A percentile compares a stretch with the other conserved stretches of the same genome.
phyloP scores from a whole-genome alignment of 108 stramenopile genomes.

The Nitzschia putrida region DNA sequence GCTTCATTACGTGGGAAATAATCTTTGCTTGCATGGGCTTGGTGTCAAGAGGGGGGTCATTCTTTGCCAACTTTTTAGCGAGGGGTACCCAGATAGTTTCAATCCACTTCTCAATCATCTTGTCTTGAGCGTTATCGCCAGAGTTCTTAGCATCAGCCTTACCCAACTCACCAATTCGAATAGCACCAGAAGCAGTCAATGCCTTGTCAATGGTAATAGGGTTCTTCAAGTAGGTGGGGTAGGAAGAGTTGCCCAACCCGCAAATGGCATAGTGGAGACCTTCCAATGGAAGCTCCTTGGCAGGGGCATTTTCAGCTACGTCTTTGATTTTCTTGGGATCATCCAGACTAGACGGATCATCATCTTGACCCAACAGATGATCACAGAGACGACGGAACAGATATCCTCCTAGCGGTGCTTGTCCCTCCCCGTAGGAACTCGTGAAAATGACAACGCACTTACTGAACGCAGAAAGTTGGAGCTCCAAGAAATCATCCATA shows the following conservation, averaged over 20 bases:
- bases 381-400: conserved; percentile 79
- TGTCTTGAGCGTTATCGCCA: conserved; percentile 56
- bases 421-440: conserved; percentile 81
- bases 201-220: conserved; percentile 65
- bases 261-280: conserved; percentile 54
- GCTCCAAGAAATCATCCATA: conserved; percentile 85
- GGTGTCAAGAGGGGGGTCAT: conserved; percentile 3
- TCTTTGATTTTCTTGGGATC: conserved; percentile 3
- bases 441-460: conserved; percentile 64
- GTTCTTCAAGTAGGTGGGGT: conserved; percentile 68
- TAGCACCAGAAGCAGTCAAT: conserved; percentile 61
- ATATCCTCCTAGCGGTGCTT: conserved; percentile 76
- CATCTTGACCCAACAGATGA: conserved; percentile 23
- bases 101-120: conserved; percentile 56
- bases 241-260: conserved; percentile 66
- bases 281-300: conserved; percentile 17
- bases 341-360: conserved; percentile 6
- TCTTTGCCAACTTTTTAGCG: conserved; percentile 21
- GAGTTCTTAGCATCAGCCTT: conserved; percentile 78
- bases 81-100: conserved; percentile 27
- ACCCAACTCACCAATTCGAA: conserved; percentile 57
- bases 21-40: conserved; percentile 30
- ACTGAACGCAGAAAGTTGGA: conserved; percentile 57
- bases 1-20: conserved; percentile 23
- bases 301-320: conserved; percentile 1